Evolutionary conservation across 1,139 yeast species (phyloP).

Genomic region (Lodderomyces oxycetoniae): DNA sequence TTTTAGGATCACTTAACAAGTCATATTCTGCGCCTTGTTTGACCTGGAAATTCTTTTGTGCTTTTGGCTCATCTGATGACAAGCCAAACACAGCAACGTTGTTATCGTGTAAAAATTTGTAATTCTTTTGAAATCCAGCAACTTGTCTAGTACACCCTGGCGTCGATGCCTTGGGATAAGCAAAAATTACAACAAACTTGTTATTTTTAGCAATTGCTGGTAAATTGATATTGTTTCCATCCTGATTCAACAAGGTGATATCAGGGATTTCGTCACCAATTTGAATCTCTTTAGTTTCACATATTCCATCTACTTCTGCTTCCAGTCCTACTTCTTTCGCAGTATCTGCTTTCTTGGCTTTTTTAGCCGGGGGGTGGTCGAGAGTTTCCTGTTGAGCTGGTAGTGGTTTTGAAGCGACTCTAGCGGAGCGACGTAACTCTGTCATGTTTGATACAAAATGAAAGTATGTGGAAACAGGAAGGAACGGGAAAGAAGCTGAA

Average conservation of each 20-base stretch:
- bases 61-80: constrained; percentile 67
- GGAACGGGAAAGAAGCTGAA: neutral
- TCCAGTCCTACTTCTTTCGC: constrained; percentile 5
- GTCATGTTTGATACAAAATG: constrained; percentile 27
- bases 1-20: constrained; percentile 71
- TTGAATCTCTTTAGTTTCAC: constrained; percentile 28
- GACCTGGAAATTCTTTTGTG: constrained; percentile 70
- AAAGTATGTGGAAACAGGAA: neutral
- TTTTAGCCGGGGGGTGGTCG: constrained; percentile 20
- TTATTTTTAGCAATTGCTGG: constrained; percentile 42
- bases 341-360: constrained; percentile 12
- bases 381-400: constrained; percentile 9
- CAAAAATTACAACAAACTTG: constrained; percentile 57
- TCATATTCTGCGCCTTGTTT: constrained; percentile 72
- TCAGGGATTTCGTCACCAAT: constrained; percentile 73
- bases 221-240: constrained; percentile 54
- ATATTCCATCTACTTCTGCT: neutral
- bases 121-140: constrained; percentile 75
- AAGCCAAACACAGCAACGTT: constrained; percentile 58
- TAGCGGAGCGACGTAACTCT: constrained; percentile 52
- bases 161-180: constrained; percentile 90
- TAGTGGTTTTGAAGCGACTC: constrained; percentile 30
- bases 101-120: constrained; percentile 46
- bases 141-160: constrained; percentile 97
- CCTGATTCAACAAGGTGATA: constrained; percentile 59